Evolutionary conservation across 768 basidiomycete genomes (phyloP).

Genomic region (Phylloporus sp.): DNA sequence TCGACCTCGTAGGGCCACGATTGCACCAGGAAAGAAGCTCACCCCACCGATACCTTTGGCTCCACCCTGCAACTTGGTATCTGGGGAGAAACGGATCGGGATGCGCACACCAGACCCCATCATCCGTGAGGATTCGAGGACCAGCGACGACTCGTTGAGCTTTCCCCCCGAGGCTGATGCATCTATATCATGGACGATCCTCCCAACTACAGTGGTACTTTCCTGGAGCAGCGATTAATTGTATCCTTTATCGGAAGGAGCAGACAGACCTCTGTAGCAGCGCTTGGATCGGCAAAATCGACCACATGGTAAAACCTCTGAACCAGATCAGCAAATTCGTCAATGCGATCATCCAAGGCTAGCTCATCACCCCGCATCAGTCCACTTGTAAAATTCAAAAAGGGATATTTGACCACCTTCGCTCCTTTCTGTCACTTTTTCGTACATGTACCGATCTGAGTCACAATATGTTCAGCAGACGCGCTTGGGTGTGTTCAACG

Average conservation of each 20-base stretch:
- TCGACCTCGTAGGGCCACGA: slow-evolving; percentile 80
- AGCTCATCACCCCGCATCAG: slow-evolving; percentile 2
- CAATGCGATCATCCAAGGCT: slow-evolving; percentile 87
- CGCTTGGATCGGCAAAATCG: slow-evolving; percentile 78
- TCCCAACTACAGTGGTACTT: slow-evolving; percentile 65
- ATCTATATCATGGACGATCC: slow-evolving; percentile 70
- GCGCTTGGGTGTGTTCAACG: background rate
- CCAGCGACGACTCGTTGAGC: slow-evolving; percentile 68
- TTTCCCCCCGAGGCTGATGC: slow-evolving; percentile 52
- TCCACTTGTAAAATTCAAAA: background rate
- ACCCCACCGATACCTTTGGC: slow-evolving; percentile 58
- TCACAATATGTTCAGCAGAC: background rate
- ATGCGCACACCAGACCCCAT: slow-evolving; percentile 64
- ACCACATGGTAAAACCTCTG: slow-evolving; percentile 61
- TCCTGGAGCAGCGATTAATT: slow-evolving; percentile 39
- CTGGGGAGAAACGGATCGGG: slow-evolving; percentile 65
- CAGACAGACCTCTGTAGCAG: slow-evolving; percentile 46
- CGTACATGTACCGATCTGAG: slow-evolving; percentile 90
- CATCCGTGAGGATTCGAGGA: slow-evolving; percentile 81
- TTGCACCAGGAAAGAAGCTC: slow-evolving; percentile 84
- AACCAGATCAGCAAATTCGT: slow-evolving; percentile 76
- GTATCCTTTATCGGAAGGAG: background rate
- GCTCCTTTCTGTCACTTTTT: slow-evolving; percentile 80
- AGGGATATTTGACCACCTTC: slow-evolving; percentile 52
- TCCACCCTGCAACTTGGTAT: slow-evolving; percentile 62